A percentile compares a stretch with the other conserved stretches of the same genome.
These are phyloP conservation scores for Collybia sordida DNA, from an alignment of 768 basidiomycete genomes.

Conservation along the genomic window DNA sequence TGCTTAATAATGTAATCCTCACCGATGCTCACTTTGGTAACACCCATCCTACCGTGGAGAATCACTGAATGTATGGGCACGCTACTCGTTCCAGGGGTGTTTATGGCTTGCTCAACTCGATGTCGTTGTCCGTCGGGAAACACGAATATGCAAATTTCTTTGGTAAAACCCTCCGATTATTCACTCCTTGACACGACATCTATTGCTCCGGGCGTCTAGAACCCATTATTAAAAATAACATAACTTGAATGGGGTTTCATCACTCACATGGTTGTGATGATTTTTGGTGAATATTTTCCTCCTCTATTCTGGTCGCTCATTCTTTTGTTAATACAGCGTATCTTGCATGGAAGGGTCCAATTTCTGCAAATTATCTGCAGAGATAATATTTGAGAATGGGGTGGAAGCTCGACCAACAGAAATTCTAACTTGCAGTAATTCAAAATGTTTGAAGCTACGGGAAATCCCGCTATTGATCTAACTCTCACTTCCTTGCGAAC, in stretches of 20 bases:
- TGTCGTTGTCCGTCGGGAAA: not conserved
- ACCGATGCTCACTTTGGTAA: slow-evolving; percentile 45
- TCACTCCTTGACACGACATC: not conserved
- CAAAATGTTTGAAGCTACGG: slow-evolving; percentile 38
- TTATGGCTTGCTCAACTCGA: slow-evolving; percentile 14
- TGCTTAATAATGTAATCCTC: slow-evolving; percentile 46
- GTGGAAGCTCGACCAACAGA: slow-evolving; percentile 1
- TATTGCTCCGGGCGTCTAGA: not conserved
- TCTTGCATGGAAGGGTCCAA: too few relatives aligned
- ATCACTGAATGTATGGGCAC: slow-evolving; percentile 16
- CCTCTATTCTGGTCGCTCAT: not conserved
- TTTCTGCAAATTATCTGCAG: slow-evolving; percentile 7
- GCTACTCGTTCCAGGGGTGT: slow-evolving; percentile 11
- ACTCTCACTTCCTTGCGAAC: slow-evolving; percentile 32
- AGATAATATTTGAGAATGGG: not conserved
- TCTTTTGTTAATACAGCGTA: not conserved
- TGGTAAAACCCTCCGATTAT: not conserved
- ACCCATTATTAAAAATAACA: not conserved
- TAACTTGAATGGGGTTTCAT: not conserved
- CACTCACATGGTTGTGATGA: not conserved
- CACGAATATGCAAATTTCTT: not conserved
- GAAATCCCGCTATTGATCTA: slow-evolving; percentile 40
- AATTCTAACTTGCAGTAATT: slow-evolving; percentile 13
- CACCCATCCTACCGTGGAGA: slow-evolving; percentile 27
- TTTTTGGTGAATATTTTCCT: not conserved